Percentiles rank a stretch among this genome's conserved stretches.
Evolutionary conservation across 2,329 filamentous ascomycete genomes (phyloP).

Genomic region (Alternaria novae-zelandiae): DNA sequence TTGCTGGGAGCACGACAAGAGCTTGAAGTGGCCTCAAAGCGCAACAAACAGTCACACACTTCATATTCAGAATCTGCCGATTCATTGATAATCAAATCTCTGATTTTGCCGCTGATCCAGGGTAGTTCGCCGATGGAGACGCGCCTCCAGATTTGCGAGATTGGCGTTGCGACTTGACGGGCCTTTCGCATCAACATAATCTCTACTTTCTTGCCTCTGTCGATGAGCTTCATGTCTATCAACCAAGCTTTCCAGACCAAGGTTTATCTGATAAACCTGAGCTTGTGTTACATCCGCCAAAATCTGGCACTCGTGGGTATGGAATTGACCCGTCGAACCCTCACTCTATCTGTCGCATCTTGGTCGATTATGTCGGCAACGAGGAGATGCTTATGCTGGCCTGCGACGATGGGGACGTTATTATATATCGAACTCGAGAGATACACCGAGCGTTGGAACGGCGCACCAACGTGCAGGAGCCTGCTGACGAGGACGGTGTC

Average conservation of each 20-base stretch:
- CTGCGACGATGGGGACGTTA: slow-evolving; percentile 64
- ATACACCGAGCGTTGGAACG: slow-evolving; percentile 34
- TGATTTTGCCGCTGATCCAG: background rate
- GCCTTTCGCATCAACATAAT: slow-evolving; percentile 54
- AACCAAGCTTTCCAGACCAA: slow-evolving; percentile 54
- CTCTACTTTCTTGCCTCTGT: slow-evolving; percentile 57
- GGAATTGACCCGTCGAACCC: slow-evolving; percentile 46
- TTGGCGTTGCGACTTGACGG: slow-evolving; percentile 56
- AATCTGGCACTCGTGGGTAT: slow-evolving; percentile 31
- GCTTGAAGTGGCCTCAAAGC: accelerated
- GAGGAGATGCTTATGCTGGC: slow-evolving; percentile 58
- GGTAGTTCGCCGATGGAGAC: slow-evolving; percentile 18
- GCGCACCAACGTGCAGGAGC: slow-evolving; percentile 4
- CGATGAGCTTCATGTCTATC: slow-evolving; percentile 50
- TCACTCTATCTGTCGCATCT: slow-evolving; percentile 54
- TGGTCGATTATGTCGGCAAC: slow-evolving; percentile 53
- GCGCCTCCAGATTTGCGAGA: slow-evolving; percentile 30
- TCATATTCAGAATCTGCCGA: background rate
- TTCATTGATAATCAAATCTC: background rate
- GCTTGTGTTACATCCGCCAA: slow-evolving; percentile 49
- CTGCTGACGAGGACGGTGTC: slow-evolving; percentile 51
- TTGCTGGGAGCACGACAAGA: background rate
- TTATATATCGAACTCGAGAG: slow-evolving; percentile 48
- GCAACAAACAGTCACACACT: background rate
- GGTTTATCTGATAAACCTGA: slow-evolving; percentile 41